phyloP scores from a whole-genome alignment of 192 early-diverging fungal genomes.

The Coemansia sp. region DNA sequence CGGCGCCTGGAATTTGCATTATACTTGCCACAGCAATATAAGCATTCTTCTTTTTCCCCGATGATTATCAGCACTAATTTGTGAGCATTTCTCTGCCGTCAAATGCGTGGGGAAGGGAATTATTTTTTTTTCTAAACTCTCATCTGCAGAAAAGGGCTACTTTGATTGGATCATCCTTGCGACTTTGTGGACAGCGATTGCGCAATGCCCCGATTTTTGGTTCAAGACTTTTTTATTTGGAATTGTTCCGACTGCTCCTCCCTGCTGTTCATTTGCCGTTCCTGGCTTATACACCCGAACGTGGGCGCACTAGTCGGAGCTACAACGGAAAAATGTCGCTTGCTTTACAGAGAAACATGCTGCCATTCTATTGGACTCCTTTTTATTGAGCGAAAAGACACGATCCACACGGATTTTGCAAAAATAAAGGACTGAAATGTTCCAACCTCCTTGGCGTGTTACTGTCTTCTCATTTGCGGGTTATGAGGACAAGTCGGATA shows the following conservation, averaged over 20 bases:
- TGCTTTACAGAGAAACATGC: no score
- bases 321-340: neutral
- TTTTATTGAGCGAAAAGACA: neutral
- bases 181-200: neutral
- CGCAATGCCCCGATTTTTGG: neutral
- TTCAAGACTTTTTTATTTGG: neutral
- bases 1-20: neutral
- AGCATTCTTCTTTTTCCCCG: no score
- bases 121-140: neutral
- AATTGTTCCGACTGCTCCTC: neutral
- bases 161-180: slow-evolving; percentile 8
- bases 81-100: neutral
- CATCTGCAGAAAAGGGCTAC: neutral
- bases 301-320: neutral
- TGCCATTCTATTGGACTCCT: no score
- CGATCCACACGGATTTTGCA: neutral
- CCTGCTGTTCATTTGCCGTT: neutral
- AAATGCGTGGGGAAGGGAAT: neutral
- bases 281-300: neutral
- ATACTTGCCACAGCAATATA: neutral
- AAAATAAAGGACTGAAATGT: neutral
- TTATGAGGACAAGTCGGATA: slow-evolving; percentile 46
- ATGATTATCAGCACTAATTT: no score
- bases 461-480: slow-evolving; percentile 32
- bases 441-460: neutral